A percentile compares a stretch with the other conserved stretches of the same genome.
Conservation (phyloP, 345 rosid genomes). For the Corchorus olitorius region DNA sequence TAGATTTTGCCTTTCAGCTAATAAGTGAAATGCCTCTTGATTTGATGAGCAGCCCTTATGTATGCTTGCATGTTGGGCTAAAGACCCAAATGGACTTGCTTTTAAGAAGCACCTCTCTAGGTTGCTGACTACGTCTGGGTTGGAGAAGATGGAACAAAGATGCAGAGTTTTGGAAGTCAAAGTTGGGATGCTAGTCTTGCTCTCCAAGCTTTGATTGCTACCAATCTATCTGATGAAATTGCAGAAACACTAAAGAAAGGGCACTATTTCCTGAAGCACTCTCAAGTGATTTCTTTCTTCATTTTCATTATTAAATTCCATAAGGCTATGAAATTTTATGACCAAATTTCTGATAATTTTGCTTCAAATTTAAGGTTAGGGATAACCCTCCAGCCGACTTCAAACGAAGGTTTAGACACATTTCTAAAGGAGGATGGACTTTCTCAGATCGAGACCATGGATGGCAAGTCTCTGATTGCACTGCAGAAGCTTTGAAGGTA, state of each 20-base stretch:
- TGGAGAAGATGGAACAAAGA: conserved; percentile 70
- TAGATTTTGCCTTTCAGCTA: no score
- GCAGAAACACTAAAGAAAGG: conserved; percentile 62
- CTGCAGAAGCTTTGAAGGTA: conserved; percentile 60
- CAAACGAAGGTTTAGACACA: conserved; percentile 51
- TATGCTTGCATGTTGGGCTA: conserved; percentile 70
- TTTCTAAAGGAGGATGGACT: conserved; percentile 66
- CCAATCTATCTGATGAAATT: conserved; percentile 52
- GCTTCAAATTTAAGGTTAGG: neutral
- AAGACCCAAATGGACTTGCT: conserved; percentile 52
- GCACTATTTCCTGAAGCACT: conserved; percentile 68
- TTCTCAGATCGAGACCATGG: conserved; percentile 71
- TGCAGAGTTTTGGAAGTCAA: conserved; percentile 68
- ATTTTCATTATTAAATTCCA: neutral
- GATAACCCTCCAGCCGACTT: conserved; percentile 64
- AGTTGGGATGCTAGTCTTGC: conserved; percentile 56
- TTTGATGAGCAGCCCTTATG: conserved; percentile 27
- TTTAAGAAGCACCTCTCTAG: conserved; percentile 64
- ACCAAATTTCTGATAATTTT: conserved; percentile 22
- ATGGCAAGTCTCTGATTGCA: conserved; percentile 67
- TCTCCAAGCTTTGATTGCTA: conserved; percentile 39
- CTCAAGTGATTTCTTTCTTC: conserved; percentile 59
- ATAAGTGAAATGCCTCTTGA: no score
- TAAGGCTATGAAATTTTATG: no score
- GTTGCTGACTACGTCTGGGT: conserved; percentile 64